Conservation (phyloP, 352 stramenopile species). For the Phytophthora constricta region DNA sequence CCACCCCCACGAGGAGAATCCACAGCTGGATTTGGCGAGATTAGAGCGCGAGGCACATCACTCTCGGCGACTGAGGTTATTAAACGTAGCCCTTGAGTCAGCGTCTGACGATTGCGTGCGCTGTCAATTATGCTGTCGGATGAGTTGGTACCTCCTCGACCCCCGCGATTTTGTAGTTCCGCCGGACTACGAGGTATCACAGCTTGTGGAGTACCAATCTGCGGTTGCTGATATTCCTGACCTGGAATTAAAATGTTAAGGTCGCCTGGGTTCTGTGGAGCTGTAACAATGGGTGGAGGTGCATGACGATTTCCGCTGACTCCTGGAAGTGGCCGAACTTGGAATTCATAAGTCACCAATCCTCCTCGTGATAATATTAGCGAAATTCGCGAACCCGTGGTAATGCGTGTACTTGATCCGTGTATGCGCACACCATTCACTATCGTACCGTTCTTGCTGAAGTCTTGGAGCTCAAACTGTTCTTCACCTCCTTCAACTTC, state of each 20-base stretch:
- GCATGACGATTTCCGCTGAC: constrained; percentile 22
- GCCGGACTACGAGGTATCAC: constrained; percentile 74
- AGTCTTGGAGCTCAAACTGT: constrained; percentile 86
- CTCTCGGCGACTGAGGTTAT: constrained; percentile 86
- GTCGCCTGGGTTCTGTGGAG: constrained; percentile 45
- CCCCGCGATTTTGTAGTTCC: constrained; percentile 84
- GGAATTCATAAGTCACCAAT: constrained; percentile 89
- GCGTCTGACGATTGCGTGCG: constrained; percentile 41
- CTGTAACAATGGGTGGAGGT: constrained; percentile 63
- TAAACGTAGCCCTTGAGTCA: constrained; percentile 74
- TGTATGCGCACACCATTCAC: constrained; percentile 89
- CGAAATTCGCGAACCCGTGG: constrained; percentile 77
- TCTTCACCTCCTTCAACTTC: constrained; percentile 63
- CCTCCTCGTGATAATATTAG: constrained; percentile 86
- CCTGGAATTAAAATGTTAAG: constrained; percentile 56
- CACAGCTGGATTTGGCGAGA: constrained; percentile 87
- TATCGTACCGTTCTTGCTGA: constrained; percentile 91
- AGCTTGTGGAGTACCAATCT: constrained; percentile 35
- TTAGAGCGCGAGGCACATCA: constrained; percentile 77
- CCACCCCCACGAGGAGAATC: constrained; percentile 82
- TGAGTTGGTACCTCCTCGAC: constrained; percentile 32
- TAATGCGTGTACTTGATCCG: constrained; percentile 75
- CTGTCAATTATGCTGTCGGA: constrained; percentile 29
- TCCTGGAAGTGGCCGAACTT: constrained; percentile 46
- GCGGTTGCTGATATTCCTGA: constrained; percentile 79